Base-by-base conservation (phyloP, 2,329 filamentous ascomycete genomes). In the Raffaelea ambrosiae region DNA sequence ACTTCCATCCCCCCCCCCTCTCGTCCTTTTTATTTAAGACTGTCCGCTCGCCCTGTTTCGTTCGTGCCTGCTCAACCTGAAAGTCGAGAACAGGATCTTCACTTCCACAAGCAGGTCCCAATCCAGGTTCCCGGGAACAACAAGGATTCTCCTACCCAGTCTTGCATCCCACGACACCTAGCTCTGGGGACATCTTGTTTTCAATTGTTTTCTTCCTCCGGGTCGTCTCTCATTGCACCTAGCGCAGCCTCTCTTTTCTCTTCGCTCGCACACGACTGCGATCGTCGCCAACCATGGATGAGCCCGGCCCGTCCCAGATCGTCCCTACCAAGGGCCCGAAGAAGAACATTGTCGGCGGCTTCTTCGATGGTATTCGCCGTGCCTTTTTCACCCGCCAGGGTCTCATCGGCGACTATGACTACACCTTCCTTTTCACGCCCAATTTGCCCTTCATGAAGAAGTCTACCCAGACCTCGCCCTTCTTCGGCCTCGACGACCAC, bases 331-430 rank as follows among this genome's bases (percentile, higher is more conserved):
- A 59, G 53, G 59, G 7, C 40, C 16, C 43, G 18, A 39, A 40
- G n/a, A 61, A 55, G 49, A 14, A 7, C 19, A 62, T 60, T 16
- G 44, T 67, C n/a, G 58, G 54, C 46, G 56, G 62, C 44, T 58
- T 59, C 19, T 26, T 67, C 13, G 54, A 53, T 29, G 39, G 54
- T 40, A 21, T 67, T 48, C 68, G 60, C 56, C 67, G 65, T 50
- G 66, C 68, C 5, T 72, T 79, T 53, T 65, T 73, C 47, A 80
- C 76, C 41, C 81, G 71, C 52, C 76, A 89, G 1, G 90, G 90
- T 13, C 74, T 95, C 22, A 65, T 96, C 48, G 90, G 90, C 53
- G 74, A 81, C 57, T 96, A 96, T 65, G 86, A 96, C 73, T 96
- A 96, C 74, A 86, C 64, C 33, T 93, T 89, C 59, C 81, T 96